Evolutionary conservation across 192 early-diverging fungal species (phyloP), one percentile per base, ranked within the genome.

Genomic region (Diversispora eburnea): DNA sequence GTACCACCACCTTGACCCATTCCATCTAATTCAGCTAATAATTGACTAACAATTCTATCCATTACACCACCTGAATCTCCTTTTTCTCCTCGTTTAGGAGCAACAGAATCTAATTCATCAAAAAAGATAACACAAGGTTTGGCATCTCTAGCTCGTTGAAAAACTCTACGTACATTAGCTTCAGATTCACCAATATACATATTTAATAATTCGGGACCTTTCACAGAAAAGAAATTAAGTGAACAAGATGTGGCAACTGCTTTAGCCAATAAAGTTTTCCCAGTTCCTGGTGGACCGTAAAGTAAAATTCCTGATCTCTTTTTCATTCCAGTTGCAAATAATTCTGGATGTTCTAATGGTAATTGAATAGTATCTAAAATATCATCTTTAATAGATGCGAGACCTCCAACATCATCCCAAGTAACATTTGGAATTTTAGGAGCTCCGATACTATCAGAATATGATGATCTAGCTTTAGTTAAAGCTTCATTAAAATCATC

Each of bases 131-230:
- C 95, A 76, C 96, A 98, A 2, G 98, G 98, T 45, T 92, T 91
- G 13, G 98, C 98, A 78, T 98, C 96, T 57, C 98, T 87, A 3
- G 98, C 98, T 58, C 88, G 84, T 76, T 98, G 94, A 82, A 99
- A 99, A 33, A 99, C 93, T 52, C 91, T 83, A 1, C 98, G 88
- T 2, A 99, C 98, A 72, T 99, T 98, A 2, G 93, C 93, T 81
- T 99, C 98, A 41, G 94, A 96, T 81, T 99, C 98, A 74, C 98
- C 98, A 80, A 99, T 96, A 77, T 99, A 99, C 89, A 97, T 95
- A 82, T 96, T 98, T n/a, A 98, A 83, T 25, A 99, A 82, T 72
- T 99, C 96, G 5, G 98, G 98, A 1, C 98, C 98, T 82, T 99
- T 99, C 69, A 98, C 95, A 25, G 93, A 95, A 72, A 99, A 91